Evolutionary conservation across 148 eudicot species (phyloP).

Genomic region (Silene latifolia): DNA sequence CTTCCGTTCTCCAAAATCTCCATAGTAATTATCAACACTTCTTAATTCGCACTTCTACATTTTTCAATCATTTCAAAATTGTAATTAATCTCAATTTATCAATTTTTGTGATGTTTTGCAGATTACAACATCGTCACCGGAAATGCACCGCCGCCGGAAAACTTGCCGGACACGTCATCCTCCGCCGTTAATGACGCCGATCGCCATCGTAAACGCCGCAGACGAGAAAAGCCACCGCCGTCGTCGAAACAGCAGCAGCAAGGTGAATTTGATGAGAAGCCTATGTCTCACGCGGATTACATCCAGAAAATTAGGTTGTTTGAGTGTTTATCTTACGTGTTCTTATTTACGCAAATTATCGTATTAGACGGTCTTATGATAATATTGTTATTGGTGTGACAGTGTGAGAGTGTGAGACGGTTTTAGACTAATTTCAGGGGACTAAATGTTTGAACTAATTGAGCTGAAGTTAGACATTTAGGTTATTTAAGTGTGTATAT

Average conservation of each 20-base stretch:
- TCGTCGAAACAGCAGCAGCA: neutral
- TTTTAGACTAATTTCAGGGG: too few relatives aligned
- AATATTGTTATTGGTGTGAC: too few relatives aligned
- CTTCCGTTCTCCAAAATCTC: conserved; percentile 67
- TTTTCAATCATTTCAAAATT: neutral
- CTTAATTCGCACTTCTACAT: neutral
- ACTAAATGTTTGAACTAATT: neutral
- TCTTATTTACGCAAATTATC: neutral
- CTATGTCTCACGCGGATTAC: conserved; percentile 78
- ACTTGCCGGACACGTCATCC: conserved; percentile 7
- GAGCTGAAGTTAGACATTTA: neutral
- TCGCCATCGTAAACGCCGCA: conserved; percentile 39
- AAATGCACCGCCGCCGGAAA: conserved; percentile 33
- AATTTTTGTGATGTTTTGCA: conserved; percentile 7
- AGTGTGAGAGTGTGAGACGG: too few relatives aligned
- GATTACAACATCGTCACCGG: conserved; percentile 68
- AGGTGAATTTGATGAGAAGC: conserved; percentile 35
- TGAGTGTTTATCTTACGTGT: neutral
- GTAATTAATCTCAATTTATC: neutral
- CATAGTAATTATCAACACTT: conserved; percentile 26
- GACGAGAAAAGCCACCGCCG: conserved; percentile 25
- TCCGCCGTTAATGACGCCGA: conserved; percentile 8
- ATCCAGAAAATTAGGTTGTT: conserved; percentile 49
- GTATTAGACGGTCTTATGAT: too few relatives aligned
- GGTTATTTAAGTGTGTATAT: too few relatives aligned